Evolutionary conservation across 2,329 filamentous ascomycete genomes (phyloP).

Genomic region (Lizonia empirigonia): DNA sequence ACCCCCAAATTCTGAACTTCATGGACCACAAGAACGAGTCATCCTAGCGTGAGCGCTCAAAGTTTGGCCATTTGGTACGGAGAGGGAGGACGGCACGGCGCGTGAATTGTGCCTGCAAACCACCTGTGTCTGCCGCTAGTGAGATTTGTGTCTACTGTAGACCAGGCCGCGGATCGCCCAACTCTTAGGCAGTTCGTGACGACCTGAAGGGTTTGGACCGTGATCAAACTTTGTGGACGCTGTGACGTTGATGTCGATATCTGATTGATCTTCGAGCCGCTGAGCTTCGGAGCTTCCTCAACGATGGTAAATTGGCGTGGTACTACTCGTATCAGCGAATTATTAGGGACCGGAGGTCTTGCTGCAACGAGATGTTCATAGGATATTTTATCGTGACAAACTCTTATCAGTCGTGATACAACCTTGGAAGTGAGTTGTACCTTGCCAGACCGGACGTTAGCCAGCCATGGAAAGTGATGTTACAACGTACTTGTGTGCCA

Average conservation of each 20-base stretch:
- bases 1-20: neutral
- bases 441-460: neutral
- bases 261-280: slow-evolving; percentile 12
- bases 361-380: slow-evolving; percentile 22
- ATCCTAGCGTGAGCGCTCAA: neutral
- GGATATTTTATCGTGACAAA: slow-evolving; percentile 11
- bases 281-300: neutral
- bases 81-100: slow-evolving; percentile 40
- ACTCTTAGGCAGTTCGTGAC: slow-evolving; percentile 2
- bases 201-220: neutral
- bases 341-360: slow-evolving; percentile 15
- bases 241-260: neutral
- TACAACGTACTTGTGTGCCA: neutral
- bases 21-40: neutral
- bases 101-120: slow-evolving; percentile 33
- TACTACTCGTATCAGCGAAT: neutral
- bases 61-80: slow-evolving; percentile 27
- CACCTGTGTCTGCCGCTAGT: slow-evolving; percentile 20
- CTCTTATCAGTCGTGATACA: slow-evolving; percentile 3
- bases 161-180: slow-evolving; percentile 28
- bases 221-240: neutral
- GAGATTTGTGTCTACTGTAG: slow-evolving; percentile 27
- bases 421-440: neutral
- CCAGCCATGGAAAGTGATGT: neutral
- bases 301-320: neutral